phyloP scores from a whole-genome alignment of 768 basidiomycete genomes.

The Boletus subcaerulescens region DNA sequence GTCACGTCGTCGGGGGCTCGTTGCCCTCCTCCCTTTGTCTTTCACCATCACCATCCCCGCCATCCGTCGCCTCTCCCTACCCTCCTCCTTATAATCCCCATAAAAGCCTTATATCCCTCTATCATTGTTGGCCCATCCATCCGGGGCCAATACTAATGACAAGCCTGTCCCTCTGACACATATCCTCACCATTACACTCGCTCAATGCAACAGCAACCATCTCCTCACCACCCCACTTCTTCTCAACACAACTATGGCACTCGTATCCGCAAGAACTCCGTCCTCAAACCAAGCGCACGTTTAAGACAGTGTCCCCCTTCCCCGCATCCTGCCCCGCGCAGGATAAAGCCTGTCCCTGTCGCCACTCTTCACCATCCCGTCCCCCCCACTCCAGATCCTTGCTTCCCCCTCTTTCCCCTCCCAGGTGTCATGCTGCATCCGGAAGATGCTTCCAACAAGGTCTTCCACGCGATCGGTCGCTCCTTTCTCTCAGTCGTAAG shows the following conservation, averaged over 20 bases:
- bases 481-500: conserved; percentile 73
- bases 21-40: conserved; percentile 26
- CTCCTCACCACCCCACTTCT: conserved; percentile 5
- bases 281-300: conserved; percentile 52
- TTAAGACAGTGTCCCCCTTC: conserved; percentile 44
- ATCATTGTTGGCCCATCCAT: conserved; percentile 31
- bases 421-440: conserved; percentile 65
- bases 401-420: conserved; percentile 52
- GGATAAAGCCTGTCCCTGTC: conserved; percentile 32
- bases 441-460: conserved; percentile 69
- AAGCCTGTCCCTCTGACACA: conserved; percentile 14
- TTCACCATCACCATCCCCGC: conserved; percentile 28
- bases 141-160: conserved; percentile 19
- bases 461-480: conserved; percentile 70
- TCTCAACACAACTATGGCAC: conserved; percentile 48
- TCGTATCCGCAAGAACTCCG: conserved; percentile 49
- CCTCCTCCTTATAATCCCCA: conserved; percentile 14
- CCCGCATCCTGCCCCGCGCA: conserved; percentile 32
- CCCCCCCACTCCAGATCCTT: conserved; percentile 15
- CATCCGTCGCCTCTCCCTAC: conserved; percentile 10
- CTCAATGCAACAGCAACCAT: conserved; percentile 13
- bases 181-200: conserved; percentile 5
- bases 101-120: conserved; percentile 9
- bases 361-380: conserved; percentile 20
- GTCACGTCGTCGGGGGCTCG: conserved; percentile 25